phyloP scores from a whole-genome alignment of 768 basidiomycete genomes.

The Boletus reticulatus region DNA sequence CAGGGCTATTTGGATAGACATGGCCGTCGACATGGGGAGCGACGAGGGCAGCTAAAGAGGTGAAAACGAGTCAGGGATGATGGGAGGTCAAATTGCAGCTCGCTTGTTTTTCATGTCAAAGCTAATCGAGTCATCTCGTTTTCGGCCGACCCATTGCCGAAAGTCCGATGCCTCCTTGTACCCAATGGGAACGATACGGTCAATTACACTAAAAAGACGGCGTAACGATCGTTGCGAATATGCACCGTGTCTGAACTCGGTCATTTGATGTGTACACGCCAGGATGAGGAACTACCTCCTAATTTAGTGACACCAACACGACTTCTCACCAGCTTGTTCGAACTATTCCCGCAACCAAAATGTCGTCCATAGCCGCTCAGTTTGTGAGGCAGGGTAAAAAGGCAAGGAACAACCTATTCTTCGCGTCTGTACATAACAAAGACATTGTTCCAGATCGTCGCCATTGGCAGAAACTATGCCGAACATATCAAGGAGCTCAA shows the following conservation, averaged over 20 bases:
- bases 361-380: slow-evolving; percentile 35
- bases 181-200: neutral
- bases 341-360: slow-evolving; percentile 11
- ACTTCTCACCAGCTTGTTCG: no score
- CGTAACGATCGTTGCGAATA: no score
- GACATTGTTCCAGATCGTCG: slow-evolving; percentile 64
- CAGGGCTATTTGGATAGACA: slow-evolving; percentile 44
- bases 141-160: slow-evolving; percentile 29
- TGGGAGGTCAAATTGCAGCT: neutral
- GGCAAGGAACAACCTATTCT: slow-evolving; percentile 21
- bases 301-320: neutral
- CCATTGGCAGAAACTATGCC: slow-evolving; percentile 92
- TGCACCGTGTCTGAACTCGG: no score
- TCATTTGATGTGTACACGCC: no score
- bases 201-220: no score
- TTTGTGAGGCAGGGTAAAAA: slow-evolving; percentile 49
- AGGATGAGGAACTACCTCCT: no score
- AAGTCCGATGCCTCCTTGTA: slow-evolving; percentile 18
- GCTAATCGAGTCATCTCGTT: slow-evolving; percentile 20
- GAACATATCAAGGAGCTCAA: slow-evolving; percentile 91
- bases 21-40: slow-evolving; percentile 24
- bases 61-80: slow-evolving; percentile 1
- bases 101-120: slow-evolving; percentile 4
- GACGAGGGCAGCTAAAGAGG: slow-evolving; percentile 7
- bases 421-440: neutral